Conservation (phyloP, 2,329 filamentous ascomycete genomes). For the Balansia obtecta region DNA sequence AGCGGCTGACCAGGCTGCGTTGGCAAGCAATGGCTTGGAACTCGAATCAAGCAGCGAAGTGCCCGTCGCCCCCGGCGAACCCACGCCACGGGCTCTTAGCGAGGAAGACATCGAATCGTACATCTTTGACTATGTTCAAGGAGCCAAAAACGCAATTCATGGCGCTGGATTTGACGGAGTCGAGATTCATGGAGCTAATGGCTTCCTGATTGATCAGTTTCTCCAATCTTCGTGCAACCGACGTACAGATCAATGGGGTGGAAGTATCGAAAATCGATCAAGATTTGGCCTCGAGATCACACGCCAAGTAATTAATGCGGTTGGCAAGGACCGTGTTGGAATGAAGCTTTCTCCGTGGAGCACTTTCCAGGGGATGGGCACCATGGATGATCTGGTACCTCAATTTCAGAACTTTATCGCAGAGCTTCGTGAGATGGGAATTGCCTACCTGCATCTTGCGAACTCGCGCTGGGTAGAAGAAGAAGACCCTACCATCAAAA, state of each 20-base stretch:
- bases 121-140: slow-evolving; percentile 42
- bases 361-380: slow-evolving; percentile 47
- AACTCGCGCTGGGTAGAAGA: slow-evolving; percentile 35
- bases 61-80: not conserved
- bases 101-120: slow-evolving; percentile 49
- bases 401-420: slow-evolving; percentile 48
- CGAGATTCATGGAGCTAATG: slow-evolving; percentile 46
- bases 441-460: slow-evolving; percentile 51
- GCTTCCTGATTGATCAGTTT: slow-evolving; percentile 52
- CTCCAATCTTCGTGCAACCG: slow-evolving; percentile 36
- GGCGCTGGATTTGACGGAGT: slow-evolving; percentile 58
- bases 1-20: slow-evolving; percentile 15
- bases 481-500: not conserved
- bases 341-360: slow-evolving; percentile 50
- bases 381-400: slow-evolving; percentile 47
- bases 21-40: not conserved
- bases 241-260: slow-evolving; percentile 39
- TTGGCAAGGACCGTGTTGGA: slow-evolving; percentile 39
- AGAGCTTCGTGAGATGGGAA: slow-evolving; percentile 34
- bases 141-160: slow-evolving; percentile 40
- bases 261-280: slow-evolving; percentile 37
- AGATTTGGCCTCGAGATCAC: slow-evolving; percentile 40
- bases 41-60: not conserved
- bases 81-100: slow-evolving; percentile 36
- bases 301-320: slow-evolving; percentile 22